Percentiles rank a stretch among this genome's conserved stretches.
Conservation (phyloP, 2,329 filamentous ascomycete species). For the Didymella arachidicola region DNA sequence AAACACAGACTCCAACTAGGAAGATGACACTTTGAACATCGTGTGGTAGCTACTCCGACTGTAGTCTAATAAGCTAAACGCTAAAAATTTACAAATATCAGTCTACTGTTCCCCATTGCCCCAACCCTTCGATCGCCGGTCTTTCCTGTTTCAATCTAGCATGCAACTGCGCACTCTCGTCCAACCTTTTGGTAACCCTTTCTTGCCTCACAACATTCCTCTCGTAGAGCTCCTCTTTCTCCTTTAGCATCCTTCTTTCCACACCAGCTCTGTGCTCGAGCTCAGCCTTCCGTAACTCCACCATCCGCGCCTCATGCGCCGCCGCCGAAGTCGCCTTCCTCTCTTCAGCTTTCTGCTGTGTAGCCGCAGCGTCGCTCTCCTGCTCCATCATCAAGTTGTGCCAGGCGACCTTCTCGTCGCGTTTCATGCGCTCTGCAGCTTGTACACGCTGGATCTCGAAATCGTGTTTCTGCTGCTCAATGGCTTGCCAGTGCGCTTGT, state of each 20-base stretch:
- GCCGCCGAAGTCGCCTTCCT: slow-evolving; percentile 27
- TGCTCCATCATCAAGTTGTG: slow-evolving; percentile 41
- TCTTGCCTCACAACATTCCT: slow-evolving; percentile 45
- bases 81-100: slow-evolving; percentile 8
- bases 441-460: slow-evolving; percentile 43
- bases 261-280: slow-evolving; percentile 37
- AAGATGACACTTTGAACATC: not conserved
- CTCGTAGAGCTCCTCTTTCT: slow-evolving; percentile 47
- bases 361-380: slow-evolving; percentile 36
- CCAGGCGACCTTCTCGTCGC: slow-evolving; percentile 41
- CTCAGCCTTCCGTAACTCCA: slow-evolving; percentile 36
- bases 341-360: slow-evolving; percentile 35
- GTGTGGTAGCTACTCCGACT: not conserved
- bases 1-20: not conserved
- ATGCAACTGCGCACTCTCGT: slow-evolving; percentile 45
- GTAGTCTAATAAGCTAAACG: not conserved
- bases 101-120: slow-evolving; percentile 42
- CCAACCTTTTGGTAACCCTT: slow-evolving; percentile 38
- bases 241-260: slow-evolving; percentile 40
- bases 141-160: slow-evolving; percentile 38
- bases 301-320: slow-evolving; percentile 31
- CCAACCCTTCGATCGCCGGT: slow-evolving; percentile 38
- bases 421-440: slow-evolving; percentile 43
- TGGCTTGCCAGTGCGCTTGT: slow-evolving; percentile 30
- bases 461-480: slow-evolving; percentile 44